Percentiles rank a stretch among this genome's conserved stretches.
phyloP scores from a whole-genome alignment of 108 stramenopile species.

The Nitzschia sp. region DNA sequence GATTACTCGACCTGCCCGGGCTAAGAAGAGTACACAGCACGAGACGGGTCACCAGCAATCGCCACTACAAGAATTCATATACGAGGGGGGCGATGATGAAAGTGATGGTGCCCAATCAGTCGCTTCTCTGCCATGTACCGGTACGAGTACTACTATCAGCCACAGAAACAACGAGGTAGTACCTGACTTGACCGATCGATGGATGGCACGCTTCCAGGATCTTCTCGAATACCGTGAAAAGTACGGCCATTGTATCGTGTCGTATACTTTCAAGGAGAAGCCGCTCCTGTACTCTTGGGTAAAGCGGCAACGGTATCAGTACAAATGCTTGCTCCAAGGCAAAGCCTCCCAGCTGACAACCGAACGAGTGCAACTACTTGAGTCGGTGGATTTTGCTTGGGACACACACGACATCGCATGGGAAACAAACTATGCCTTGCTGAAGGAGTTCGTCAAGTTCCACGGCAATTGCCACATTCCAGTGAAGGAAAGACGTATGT shows the following conservation, averaged over 20 bases:
- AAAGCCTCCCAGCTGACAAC: neutral
- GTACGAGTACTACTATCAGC: neutral
- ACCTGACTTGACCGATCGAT: too few relatives aligned
- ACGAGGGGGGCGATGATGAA: neutral
- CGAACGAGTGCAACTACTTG: neutral
- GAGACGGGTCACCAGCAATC: too few relatives aligned
- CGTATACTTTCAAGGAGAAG: neutral
- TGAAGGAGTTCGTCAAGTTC: neutral
- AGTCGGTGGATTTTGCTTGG: neutral
- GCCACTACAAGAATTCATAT: too few relatives aligned
- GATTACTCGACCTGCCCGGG: too few relatives aligned
- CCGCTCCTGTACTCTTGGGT: slow-evolving; percentile 3
- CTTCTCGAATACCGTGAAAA: neutral
- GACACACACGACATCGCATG: neutral
- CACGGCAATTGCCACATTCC: neutral
- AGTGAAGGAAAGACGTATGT: neutral
- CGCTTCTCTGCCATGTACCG: neutral
- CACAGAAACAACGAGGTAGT: neutral
- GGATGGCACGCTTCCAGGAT: neutral
- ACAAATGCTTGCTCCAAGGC: neutral
- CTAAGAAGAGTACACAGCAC: too few relatives aligned
- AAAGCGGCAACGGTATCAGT: slow-evolving; percentile 9
- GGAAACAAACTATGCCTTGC: neutral
- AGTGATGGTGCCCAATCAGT: neutral
- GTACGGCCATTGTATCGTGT: slow-evolving; percentile 21